Evolutionary conservation across 768 basidiomycete species (phyloP).

Genomic region (Pulveroboletus sp.): DNA sequence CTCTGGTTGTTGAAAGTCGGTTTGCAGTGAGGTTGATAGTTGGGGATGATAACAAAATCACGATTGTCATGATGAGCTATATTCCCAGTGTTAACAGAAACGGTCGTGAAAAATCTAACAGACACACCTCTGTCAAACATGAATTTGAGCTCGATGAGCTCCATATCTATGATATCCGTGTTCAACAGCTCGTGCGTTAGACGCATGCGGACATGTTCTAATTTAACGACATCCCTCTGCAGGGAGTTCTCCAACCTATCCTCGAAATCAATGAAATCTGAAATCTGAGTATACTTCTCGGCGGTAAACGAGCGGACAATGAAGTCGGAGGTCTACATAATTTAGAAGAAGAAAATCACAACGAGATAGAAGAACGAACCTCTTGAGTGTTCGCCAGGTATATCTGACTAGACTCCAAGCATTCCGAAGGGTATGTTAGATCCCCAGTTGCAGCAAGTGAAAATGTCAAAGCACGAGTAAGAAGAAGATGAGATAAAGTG

Average conservation of each 20-base stretch:
- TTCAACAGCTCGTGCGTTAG: conserved; percentile 68
- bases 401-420: conserved; percentile 75
- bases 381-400: conserved; percentile 79
- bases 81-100: conserved; percentile 9
- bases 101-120: neutral
- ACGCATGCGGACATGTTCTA: conserved; percentile 85
- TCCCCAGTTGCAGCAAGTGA: conserved; percentile 75
- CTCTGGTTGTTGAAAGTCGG: conserved; percentile 64
- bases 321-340: conserved; percentile 67
- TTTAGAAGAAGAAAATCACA: conserved; percentile 5
- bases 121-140: conserved; percentile 68
- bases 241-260: conserved; percentile 79
- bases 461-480: conserved; percentile 75
- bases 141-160: conserved; percentile 80
- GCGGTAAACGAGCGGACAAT: conserved; percentile 70
- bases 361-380: conserved; percentile 35
- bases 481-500: conserved; percentile 79
- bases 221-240: conserved; percentile 74
- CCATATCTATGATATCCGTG: conserved; percentile 74
- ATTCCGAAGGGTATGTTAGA: conserved; percentile 69
- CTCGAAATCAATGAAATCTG: conserved; percentile 81
- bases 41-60: conserved; percentile 73
- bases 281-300: conserved; percentile 88
- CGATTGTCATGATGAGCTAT: conserved; percentile 85
- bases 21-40: conserved; percentile 62